Conservation (phyloP, 345 rosid species). For the Raphanus raphanistrum region DNA sequence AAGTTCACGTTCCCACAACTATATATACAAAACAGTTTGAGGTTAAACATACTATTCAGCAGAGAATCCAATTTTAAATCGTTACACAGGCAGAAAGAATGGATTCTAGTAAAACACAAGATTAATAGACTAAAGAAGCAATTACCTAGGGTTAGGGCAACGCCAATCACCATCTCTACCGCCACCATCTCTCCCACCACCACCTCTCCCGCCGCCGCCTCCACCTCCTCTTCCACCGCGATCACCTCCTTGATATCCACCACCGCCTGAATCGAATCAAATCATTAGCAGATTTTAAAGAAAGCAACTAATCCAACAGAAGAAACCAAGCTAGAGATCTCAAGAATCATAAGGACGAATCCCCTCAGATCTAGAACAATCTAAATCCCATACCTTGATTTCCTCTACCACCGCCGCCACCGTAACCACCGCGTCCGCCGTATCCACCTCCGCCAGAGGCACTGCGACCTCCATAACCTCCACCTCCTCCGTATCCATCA, state of each 20-base stretch:
- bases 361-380: conserved; percentile 28
- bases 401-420: conserved; percentile 58
- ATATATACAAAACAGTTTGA: conserved; percentile 44
- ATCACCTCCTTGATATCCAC: conserved; percentile 70
- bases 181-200: conserved; percentile 33
- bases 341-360: neutral
- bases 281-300: neutral
- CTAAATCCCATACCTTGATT: conserved; percentile 43
- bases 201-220: neutral
- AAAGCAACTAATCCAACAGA: neutral
- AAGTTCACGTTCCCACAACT: conserved; percentile 98
- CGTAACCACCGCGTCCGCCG: conserved; percentile 51
- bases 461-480: conserved; percentile 49
- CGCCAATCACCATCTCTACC: conserved; percentile 99
- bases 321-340: neutral
- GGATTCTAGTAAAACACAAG: neutral
- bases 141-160: conserved; percentile 85
- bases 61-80: neutral
- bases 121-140: neutral
- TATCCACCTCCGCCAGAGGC: conserved; percentile 45
- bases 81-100: neutral
- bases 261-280: conserved; percentile 39
- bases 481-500: conserved; percentile 44
- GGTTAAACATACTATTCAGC: neutral
- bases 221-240: conserved; percentile 68